These are phyloP conservation scores for Nemophila menziesii DNA, from an alignment of 257 asterid species.

Conservation along the genomic window DNA sequence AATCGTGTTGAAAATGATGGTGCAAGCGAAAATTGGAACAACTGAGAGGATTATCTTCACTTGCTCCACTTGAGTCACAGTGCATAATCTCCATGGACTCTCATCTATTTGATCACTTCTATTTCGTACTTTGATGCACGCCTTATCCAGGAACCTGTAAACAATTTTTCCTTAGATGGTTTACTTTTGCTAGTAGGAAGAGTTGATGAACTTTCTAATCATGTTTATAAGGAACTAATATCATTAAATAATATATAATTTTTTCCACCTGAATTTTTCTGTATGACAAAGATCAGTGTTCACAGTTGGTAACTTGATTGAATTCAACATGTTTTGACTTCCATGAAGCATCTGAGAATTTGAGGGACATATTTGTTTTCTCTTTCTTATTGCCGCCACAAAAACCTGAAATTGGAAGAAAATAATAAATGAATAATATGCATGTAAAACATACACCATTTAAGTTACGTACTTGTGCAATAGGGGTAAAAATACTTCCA, in stretches of 20 bases:
- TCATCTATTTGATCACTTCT: slow-evolving; percentile 15
- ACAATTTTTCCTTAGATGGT: not conserved
- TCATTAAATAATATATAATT: not conserved
- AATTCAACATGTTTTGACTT: slow-evolving; percentile 10
- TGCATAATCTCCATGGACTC: slow-evolving; percentile 61
- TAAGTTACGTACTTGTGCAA: slow-evolving; percentile 38
- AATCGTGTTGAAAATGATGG: slow-evolving; percentile 67
- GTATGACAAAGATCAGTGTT: slow-evolving; percentile 46
- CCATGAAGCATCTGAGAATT: slow-evolving; percentile 44
- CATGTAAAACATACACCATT: too few relatives aligned
- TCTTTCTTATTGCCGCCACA: slow-evolving; percentile 63
- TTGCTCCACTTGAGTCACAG: slow-evolving; percentile 56
- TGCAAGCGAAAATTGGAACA: slow-evolving; percentile 59
- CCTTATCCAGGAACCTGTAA: slow-evolving; percentile 55
- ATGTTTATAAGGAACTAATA: too few relatives aligned
- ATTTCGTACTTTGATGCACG: slow-evolving; percentile 34
- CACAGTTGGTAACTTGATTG: slow-evolving; percentile 10
- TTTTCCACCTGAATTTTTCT: slow-evolving; percentile 36
- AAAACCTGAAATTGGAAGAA: slow-evolving; percentile 34
- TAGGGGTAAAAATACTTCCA: slow-evolving; percentile 51
- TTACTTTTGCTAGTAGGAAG: too few relatives aligned
- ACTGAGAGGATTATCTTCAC: slow-evolving; percentile 52
- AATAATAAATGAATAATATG: too few relatives aligned
- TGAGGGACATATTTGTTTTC: slow-evolving; percentile 59
- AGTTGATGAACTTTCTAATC: not conserved